Percentiles rank a stretch among this genome's conserved stretches.
phyloP scores from a whole-genome alignment of 2,329 filamentous ascomycete species.

The Xylariaceae sp. region DNA sequence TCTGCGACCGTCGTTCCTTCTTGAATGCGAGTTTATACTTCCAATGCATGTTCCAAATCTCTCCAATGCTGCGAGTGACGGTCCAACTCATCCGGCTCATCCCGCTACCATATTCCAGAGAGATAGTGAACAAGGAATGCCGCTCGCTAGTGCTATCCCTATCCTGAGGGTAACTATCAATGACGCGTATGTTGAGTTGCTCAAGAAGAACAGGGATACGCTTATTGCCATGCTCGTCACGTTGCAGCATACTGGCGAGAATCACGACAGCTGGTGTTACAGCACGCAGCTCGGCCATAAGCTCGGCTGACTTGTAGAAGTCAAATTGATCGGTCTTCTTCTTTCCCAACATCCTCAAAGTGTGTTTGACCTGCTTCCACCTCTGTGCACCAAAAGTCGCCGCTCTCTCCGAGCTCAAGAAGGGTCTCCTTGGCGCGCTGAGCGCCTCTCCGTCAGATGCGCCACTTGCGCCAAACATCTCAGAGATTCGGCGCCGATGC shows the following conservation, averaged over 20 bases:
- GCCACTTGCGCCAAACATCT: slow-evolving; percentile 67
- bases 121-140: slow-evolving; percentile 88
- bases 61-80: slow-evolving; percentile 82
- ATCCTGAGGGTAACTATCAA: slow-evolving; percentile 76
- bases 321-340: slow-evolving; percentile 90
- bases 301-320: slow-evolving; percentile 91
- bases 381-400: slow-evolving; percentile 79
- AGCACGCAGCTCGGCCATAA: slow-evolving; percentile 93
- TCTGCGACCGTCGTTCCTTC: slow-evolving; percentile 81
- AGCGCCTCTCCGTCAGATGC: slow-evolving; percentile 68
- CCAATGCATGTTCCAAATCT: slow-evolving; percentile 91
- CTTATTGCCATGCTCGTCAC: slow-evolving; percentile 94
- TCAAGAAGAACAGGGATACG: slow-evolving; percentile 94
- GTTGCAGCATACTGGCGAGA: slow-evolving; percentile 95
- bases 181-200: slow-evolving; percentile 88
- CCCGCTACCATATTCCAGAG: slow-evolving; percentile 94
- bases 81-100: slow-evolving; percentile 97
- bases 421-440: slow-evolving; percentile 58
- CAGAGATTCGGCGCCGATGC: slow-evolving; percentile 70
- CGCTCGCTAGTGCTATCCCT: slow-evolving; percentile 70
- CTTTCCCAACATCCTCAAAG: slow-evolving; percentile 74
- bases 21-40: slow-evolving; percentile 90
- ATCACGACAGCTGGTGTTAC: slow-evolving; percentile 93
- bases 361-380: slow-evolving; percentile 93
- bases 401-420: slow-evolving; percentile 70